phyloP scores from a whole-genome alignment of 805 yeast species.

The Groenewaldozyma tartarivorans region DNA sequence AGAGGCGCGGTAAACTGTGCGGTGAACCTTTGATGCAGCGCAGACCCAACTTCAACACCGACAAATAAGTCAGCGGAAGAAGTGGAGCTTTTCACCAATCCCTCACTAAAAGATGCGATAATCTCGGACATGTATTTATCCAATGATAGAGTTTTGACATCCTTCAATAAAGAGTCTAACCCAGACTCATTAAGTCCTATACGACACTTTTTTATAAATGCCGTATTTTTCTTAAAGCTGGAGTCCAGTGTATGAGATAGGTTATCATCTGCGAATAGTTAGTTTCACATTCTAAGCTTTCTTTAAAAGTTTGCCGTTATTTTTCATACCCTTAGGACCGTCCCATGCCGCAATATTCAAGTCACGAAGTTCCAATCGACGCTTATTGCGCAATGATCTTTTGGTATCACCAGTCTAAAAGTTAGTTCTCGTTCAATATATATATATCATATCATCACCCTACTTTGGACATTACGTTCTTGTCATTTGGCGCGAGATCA shows the following conservation, averaged over 20 bases:
- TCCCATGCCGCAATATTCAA: conserved; percentile 45
- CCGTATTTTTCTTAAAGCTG: conserved; percentile 69
- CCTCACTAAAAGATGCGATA: conserved; percentile 52
- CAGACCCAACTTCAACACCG: conserved; percentile 57
- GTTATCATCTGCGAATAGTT: neutral
- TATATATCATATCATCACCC: no score
- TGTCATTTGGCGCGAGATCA: no score
- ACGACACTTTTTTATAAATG: conserved; percentile 63
- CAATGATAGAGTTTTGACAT: conserved; percentile 51
- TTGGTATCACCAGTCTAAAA: no score
- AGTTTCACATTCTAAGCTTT: neutral
- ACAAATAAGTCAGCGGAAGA: conserved; percentile 52
- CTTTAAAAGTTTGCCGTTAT: neutral
- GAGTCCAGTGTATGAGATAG: conserved; percentile 38
- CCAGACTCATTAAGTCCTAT: conserved; percentile 47
- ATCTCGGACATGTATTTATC: conserved; percentile 71
- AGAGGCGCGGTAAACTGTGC: conserved; percentile 42
- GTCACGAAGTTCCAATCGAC: conserved; percentile 27
- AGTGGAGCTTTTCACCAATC: conserved; percentile 40
- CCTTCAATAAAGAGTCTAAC: conserved; percentile 41
- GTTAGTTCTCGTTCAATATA: no score
- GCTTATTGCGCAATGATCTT: conserved; percentile 7
- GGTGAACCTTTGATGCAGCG: conserved; percentile 68
- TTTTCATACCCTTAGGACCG: conserved; percentile 31
- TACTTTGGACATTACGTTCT: no score